Base-by-base conservation (phyloP, 1,284 basidiomycete species). In the Megacollybia platyphylla region DNA sequence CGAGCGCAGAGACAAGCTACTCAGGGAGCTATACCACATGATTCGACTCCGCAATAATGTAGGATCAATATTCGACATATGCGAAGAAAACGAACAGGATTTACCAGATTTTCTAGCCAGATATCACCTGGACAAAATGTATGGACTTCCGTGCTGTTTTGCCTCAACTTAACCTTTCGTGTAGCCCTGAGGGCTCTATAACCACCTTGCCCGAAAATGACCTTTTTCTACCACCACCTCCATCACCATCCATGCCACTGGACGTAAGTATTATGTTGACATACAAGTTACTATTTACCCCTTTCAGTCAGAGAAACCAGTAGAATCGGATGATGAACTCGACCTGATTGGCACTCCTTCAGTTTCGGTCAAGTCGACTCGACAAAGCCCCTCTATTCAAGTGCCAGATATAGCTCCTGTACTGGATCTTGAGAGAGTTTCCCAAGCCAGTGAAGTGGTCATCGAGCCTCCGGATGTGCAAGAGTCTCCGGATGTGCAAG, bases 1-100 rank as follows among this genome's bases (percentile, higher is more conserved):
- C 39, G 60, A 68, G 42, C 73, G 72, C 50, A 65, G 81, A 56
- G 76, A 79, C 73, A 74, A 65, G 42, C 66, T 85, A 40, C 67
- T 85, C 52, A 67, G 68, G 39, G 71, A 84, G 57, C 76, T 85
- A 73, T 79, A 73, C 58, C 58, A 62, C 41, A 70, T 85, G 61
- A 66, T 81, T 35, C 68, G 65, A 46, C 63, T 65, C 48, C 70
- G 71, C 51, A 62, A 71, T 42, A 60, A 62, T 46, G 49, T 67
- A 32, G 69, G 67, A 10, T 47, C 59, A 28, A 51, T 68, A 30
- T 51, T 70, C 35, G 49, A 55, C n/a, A 42, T 59, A 13, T 59
- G 67, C 15, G 57, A 64, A 37, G 62, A 65, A 17, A 61, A 68
- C 31, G 68, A 68, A 31, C 64, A 64, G 27, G 68, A 61, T 18